Evolutionary conservation across 495 filamentous ascomycete genomes (phyloP), one percentile per base, ranked within the genome.

Genomic region (Rhypophila decipiens): DNA sequence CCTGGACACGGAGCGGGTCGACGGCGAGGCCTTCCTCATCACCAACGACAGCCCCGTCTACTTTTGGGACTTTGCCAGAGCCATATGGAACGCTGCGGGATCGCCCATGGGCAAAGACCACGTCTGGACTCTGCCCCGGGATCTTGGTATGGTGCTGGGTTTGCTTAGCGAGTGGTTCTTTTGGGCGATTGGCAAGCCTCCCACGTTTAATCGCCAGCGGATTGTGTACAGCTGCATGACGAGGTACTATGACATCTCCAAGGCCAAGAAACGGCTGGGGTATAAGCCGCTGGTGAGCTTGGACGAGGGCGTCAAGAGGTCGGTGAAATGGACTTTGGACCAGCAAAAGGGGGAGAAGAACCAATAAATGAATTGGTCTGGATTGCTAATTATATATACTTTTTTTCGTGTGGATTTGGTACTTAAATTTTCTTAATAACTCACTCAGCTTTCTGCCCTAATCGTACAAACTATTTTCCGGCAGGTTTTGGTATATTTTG

Each of bases 1-100:
- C 9, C 73, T 90, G 20, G 82, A 87, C 62, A 68, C 83, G 59
- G 88, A 94, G 67, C 75, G 74, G 22, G 87, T 96, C 11, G 93
- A 96, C 60, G 93, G 93, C 33, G 90, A 97, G 65, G 85, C 86
- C 19, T 98, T 97, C 78, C 79, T 96, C 64, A 84, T 98, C 65
- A 97, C 93, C 49, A 97, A 98, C 64, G 90, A 86, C 59, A 73
- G 76, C 44, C 93, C 93, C 1, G 73, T 95, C 19, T 95, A 95
- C 61, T 98, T 98, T 75, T 98, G 91, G 91, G 94, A 98, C 61
- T 85, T 91, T 57, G 77, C 82, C 29, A 83, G 87, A 33, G 75
- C 79, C 33, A 76, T 91, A 24, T 97, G 90, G 89, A 76, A 73
- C 5, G 71, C 81, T n/a, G 81, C 79, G 11, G 82, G 82, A 31